Percentiles rank a stretch among this genome's conserved stretches.
Evolutionary conservation across 163 green algal genomes (phyloP).

Genomic region (Volvox carteri): DNA sequence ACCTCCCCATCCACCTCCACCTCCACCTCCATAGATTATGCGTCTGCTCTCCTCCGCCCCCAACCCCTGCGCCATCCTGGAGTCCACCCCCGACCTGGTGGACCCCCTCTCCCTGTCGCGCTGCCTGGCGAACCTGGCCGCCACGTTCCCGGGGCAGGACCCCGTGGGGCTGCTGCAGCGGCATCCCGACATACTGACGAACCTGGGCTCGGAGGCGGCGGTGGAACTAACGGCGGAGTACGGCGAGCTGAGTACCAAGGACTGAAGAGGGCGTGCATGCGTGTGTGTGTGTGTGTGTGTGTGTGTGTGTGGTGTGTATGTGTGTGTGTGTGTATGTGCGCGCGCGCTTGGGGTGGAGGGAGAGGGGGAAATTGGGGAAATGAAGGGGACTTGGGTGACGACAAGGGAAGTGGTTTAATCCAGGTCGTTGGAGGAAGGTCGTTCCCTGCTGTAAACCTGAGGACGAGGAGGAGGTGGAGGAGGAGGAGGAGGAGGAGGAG

Average conservation of each 20-base stretch:
- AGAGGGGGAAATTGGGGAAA: not conserved
- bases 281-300: not conserved
- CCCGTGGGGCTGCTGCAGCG: conserved; percentile 30
- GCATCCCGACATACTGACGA: conserved; percentile 21
- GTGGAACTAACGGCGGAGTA: conserved; percentile 55
- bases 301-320: too few relatives aligned
- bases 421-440: too few relatives aligned
- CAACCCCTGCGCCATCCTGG: conserved; percentile 49
- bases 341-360: not conserved
- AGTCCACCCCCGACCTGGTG: conserved; percentile 35
- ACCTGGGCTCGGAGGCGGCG: conserved; percentile 8
- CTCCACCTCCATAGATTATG: conserved; percentile 11
- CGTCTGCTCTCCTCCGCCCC: conserved; percentile 19
- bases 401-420: too few relatives aligned
- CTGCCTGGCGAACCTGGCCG: conserved; percentile 32
- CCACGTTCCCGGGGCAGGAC: conserved; percentile 11
- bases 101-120: conserved; percentile 37
- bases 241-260: conserved; percentile 59
- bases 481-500: not conserved
- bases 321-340: not conserved
- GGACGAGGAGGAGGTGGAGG: not conserved
- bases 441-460: too few relatives aligned
- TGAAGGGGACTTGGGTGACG: not conserved
- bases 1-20: not conserved
- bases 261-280: conserved; percentile 34